phyloP scores from a whole-genome alignment of 1,284 basidiomycete species.

The Cystobasidium slooffiae region DNA sequence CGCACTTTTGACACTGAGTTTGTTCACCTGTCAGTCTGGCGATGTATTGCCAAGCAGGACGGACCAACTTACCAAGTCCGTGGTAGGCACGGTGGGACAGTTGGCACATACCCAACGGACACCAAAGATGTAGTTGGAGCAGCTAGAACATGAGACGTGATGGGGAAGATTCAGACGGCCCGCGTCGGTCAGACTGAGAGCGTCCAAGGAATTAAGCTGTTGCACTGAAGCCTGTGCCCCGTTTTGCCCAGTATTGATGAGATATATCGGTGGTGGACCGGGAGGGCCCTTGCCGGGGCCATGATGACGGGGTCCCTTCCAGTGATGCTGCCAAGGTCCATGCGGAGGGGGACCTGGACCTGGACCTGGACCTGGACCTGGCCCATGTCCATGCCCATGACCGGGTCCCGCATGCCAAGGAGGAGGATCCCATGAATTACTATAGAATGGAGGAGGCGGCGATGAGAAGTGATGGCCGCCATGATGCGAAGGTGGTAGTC shows the following conservation, averaged over 20 bases:
- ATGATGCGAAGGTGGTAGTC: not conserved
- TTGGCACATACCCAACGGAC: conserved; percentile 16
- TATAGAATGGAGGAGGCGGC: not conserved
- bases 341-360: not conserved
- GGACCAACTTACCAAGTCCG: conserved; percentile 5
- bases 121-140: not conserved
- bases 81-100: conserved; percentile 12
- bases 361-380: not conserved
- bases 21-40: not conserved
- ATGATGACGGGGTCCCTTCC: conserved; percentile 1
- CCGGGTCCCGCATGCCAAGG: not conserved
- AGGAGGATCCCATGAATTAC: not conserved
- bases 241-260: conserved; percentile 8
- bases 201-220: not conserved
- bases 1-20: conserved; percentile 3
- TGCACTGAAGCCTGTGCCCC: conserved; percentile 1
- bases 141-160: not conserved
- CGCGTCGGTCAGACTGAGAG: not conserved
- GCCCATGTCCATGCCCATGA: not conserved
- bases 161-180: conserved; percentile 7
- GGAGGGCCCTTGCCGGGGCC: not conserved
- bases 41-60: not conserved
- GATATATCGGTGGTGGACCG: conserved; percentile 10
- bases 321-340: conserved; percentile 6
- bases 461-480: not conserved